Conservation (phyloP, 441 rosid species). For the Eruca vesicaria region DNA sequence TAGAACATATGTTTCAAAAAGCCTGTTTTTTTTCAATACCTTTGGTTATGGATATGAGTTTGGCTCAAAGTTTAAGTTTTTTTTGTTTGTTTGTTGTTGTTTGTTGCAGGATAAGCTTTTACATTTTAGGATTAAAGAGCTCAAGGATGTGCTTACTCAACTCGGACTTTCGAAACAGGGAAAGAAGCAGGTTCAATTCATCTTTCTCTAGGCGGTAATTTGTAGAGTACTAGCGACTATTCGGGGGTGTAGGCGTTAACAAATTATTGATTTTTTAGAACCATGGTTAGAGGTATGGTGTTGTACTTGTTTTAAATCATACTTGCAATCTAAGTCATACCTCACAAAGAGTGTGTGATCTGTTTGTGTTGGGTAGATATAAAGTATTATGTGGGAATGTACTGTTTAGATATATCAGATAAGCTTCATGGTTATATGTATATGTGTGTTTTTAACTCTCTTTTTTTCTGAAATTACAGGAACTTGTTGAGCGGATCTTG, state of each 20-base stretch:
- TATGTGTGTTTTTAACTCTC: conserved; percentile 10
- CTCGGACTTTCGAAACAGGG: conserved; percentile 97
- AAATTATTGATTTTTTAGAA: too few species aligned
- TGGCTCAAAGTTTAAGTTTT: not conserved
- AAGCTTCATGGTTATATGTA: not conserved
- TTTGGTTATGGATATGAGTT: not conserved
- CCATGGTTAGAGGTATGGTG: too few species aligned
- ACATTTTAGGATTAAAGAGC: conserved; percentile 92
- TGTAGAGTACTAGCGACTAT: too few species aligned
- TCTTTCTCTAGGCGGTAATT: too few species aligned
- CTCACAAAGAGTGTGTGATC: not conserved
- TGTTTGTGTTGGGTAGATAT: conserved; percentile 4
- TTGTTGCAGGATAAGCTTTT: conserved; percentile 72
- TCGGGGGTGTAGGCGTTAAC: too few species aligned
- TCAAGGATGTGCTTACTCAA: conserved; percentile 84
- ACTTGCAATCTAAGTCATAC: not conserved
- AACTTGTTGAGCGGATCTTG: conserved; percentile 86
- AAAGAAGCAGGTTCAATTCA: conserved; percentile 73
- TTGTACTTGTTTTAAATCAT: not conserved
- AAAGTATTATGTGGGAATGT: not conserved
- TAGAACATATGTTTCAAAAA: not conserved
- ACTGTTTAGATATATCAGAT: not conserved
- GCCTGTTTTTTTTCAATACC: not conserved
- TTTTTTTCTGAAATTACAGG: too few species aligned
- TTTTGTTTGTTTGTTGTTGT: not conserved